A percentile compares a stretch with the other conserved stretches of the same genome.
Conservation (phyloP, 495 filamentous ascomycete genomes). For the Cudoniella acicularis region DNA sequence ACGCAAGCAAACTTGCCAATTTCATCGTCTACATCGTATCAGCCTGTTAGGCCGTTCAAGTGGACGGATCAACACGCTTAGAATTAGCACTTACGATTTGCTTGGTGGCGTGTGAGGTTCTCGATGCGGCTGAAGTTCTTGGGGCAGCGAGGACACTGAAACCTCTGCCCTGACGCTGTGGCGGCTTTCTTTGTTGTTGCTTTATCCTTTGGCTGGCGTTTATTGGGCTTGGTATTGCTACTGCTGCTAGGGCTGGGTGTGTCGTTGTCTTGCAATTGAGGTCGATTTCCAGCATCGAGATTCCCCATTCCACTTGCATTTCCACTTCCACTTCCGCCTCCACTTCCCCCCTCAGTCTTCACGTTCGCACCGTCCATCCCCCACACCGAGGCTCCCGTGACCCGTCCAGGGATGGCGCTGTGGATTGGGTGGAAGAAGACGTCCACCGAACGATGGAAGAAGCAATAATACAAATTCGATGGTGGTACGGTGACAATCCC, state of each 20-base stretch:
- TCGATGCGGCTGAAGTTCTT: conserved; percentile 25
- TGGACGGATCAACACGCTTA: not conserved
- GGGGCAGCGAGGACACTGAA: conserved; percentile 24
- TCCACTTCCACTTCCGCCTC: too few species aligned
- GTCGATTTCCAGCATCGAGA: not conserved
- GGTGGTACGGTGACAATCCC: too few species aligned
- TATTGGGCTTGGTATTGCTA: conserved; percentile 8
- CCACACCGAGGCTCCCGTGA: not conserved
- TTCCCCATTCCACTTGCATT: not conserved
- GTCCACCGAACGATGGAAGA: not conserved
- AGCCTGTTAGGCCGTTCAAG: not conserved
- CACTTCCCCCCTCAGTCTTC: not conserved
- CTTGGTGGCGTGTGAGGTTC: conserved; percentile 22
- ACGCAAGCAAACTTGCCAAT: conserved; percentile 21
- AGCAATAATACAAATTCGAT: not conserved
- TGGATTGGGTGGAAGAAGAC: not conserved
- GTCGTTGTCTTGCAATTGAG: not conserved
- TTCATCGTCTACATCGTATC: conserved; percentile 13
- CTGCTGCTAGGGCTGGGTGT: not conserved
- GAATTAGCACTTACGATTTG: conserved; percentile 17
- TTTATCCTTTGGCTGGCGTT: conserved; percentile 11
- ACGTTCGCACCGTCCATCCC: not conserved
- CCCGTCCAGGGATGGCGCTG: not conserved
- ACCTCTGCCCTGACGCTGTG: conserved; percentile 12
- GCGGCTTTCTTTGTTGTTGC: conserved; percentile 5